phyloP scores from a whole-genome alignment of 2,329 filamentous ascomycete species.

The Lizonia empirigonia region DNA sequence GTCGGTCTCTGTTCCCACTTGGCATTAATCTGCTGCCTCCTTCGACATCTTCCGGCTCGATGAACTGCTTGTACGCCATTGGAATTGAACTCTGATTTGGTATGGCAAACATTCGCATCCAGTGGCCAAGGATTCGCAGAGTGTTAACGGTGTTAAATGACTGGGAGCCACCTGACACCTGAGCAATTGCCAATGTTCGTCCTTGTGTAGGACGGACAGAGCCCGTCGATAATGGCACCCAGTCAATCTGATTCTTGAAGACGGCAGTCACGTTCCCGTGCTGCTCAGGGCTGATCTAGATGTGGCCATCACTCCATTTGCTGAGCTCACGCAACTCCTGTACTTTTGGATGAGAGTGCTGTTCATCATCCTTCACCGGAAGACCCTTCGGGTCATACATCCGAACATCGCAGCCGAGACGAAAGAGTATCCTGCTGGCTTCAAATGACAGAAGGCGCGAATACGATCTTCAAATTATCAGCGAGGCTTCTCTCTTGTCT shows the following conservation, averaged over 20 bases:
- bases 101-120: conserved; percentile 73
- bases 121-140: conserved; percentile 68
- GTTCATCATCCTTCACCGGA: conserved; percentile 67
- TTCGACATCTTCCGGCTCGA: conserved; percentile 52
- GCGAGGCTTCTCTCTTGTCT: background rate
- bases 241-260: conserved; percentile 74
- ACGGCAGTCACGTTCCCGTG: conserved; percentile 65
- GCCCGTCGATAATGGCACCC: conserved; percentile 67
- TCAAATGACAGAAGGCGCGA: conserved; percentile 66
- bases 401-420: conserved; percentile 69
- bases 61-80: conserved; percentile 67
- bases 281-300: conserved; percentile 71
- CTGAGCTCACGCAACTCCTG: conserved; percentile 67
- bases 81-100: conserved; percentile 70
- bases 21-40: conserved; percentile 59
- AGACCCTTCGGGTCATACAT: conserved; percentile 64
- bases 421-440: conserved; percentile 63
- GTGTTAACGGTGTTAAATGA: conserved; percentile 71
- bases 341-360: conserved; percentile 64
- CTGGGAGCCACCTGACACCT: conserved; percentile 69
- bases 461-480: conserved; percentile 57
- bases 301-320: conserved; percentile 68
- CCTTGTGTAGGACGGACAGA: conserved; percentile 70
- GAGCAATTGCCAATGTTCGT: conserved; percentile 65
- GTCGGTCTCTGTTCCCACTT: conserved; percentile 62